Percentiles rank a stretch among this genome's conserved stretches.
phyloP scores from a whole-genome alignment of 2,329 filamentous ascomycete species.

The Lachnellula hyalina region DNA sequence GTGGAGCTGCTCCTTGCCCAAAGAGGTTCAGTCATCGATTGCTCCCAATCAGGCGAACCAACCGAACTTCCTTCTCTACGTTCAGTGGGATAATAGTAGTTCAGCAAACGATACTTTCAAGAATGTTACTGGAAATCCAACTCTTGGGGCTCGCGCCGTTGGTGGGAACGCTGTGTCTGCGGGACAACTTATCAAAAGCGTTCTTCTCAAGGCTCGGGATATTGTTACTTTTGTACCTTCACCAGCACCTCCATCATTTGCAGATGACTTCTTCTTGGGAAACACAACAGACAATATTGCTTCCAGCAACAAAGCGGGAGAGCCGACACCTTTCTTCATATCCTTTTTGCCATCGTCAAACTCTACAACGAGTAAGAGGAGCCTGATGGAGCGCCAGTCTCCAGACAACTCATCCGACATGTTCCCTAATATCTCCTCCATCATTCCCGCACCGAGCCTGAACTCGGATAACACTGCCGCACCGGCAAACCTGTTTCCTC shows the following conservation, averaged over 20 bases:
- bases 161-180: constrained; percentile 31
- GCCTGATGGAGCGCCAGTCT: constrained; percentile 10
- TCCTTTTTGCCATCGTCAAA: constrained; percentile 54
- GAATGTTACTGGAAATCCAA: constrained; percentile 26
- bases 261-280: constrained; percentile 77
- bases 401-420: constrained; percentile 13
- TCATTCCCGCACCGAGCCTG: constrained; percentile 59
- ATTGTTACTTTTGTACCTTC: constrained; percentile 38
- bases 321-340: constrained; percentile 85
- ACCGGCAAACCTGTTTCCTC: constrained; percentile 66
- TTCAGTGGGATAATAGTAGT: constrained; percentile 63
- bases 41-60: constrained; percentile 60
- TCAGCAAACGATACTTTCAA: constrained; percentile 39
- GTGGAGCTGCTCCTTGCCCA: constrained; percentile 84
- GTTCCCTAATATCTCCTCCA: constrained; percentile 40
- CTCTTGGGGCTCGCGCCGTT: constrained; percentile 19
- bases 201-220: constrained; percentile 29
- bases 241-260: constrained; percentile 39
- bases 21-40: constrained; percentile 64
- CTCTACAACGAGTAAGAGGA: constrained; percentile 27
- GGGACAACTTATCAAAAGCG: constrained; percentile 27
- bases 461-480: constrained; percentile 67
- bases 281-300: constrained; percentile 75
- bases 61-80: constrained; percentile 76
- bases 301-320: constrained; percentile 66